Conservation (phyloP, 306 rosid species). For the Glycyrrhiza uralensis region DNA sequence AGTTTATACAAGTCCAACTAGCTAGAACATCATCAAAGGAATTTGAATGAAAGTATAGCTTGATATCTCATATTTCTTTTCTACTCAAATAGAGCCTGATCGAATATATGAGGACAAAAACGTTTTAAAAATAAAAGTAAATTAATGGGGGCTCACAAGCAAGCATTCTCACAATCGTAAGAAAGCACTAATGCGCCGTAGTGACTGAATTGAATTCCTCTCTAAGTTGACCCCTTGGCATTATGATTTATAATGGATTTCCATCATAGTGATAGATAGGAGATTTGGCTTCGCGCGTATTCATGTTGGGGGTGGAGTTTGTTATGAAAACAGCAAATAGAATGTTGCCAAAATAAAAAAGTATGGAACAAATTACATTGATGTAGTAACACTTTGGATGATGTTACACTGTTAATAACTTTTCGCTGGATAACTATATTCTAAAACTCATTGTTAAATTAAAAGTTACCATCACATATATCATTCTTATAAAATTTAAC, state of each 20-base stretch:
- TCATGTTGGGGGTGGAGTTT: conserved; percentile 19
- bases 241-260: conserved; percentile 32
- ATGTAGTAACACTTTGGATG: no score
- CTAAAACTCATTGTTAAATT: no score
- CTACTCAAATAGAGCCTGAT: neutral
- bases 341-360: neutral
- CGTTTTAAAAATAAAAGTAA: neutral
- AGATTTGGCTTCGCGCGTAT: neutral
- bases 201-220: conserved; percentile 26
- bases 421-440: no score
- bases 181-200: conserved; percentile 49
- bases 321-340: neutral
- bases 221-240: conserved; percentile 44
- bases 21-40: neutral
- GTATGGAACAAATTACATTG: no score
- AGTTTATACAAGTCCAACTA: conserved; percentile 2
- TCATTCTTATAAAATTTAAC: no score
- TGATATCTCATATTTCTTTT: neutral
- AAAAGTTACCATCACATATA: no score
- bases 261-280: conserved; percentile 19
- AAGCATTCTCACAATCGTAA: conserved; percentile 74
- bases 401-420: no score
- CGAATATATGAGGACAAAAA: neutral
- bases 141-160: conserved; percentile 68
- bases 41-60: neutral